Percentiles rank a stretch among this genome's conserved stretches.
These are phyloP conservation scores for Talaromyces albobiverticillius DNA, from an alignment of 2,329 filamentous ascomycete species.

Conservation along the genomic window DNA sequence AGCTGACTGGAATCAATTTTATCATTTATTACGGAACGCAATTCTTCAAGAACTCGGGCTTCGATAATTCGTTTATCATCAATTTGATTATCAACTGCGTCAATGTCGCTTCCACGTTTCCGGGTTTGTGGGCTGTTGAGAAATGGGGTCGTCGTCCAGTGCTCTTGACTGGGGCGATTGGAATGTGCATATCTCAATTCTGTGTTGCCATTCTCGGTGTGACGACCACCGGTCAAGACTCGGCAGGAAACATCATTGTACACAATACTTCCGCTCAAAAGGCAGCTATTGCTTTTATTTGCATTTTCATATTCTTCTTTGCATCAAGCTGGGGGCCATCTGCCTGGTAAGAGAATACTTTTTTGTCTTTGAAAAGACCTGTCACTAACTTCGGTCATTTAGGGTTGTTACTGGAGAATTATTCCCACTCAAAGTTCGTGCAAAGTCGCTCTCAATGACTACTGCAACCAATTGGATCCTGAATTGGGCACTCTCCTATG, in stretches of 20 bases:
- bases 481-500: constrained; percentile 78
- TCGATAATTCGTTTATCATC: constrained; percentile 45
- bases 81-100: constrained; percentile 48
- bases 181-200: constrained; percentile 48
- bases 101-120: constrained; percentile 48
- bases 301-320: constrained; percentile 50
- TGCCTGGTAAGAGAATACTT: constrained; percentile 34
- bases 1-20: constrained; percentile 43
- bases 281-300: constrained; percentile 44
- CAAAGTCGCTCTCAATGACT: constrained; percentile 51
- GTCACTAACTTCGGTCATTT: no score
- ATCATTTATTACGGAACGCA: constrained; percentile 43
- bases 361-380: no score
- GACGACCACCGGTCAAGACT: constrained; percentile 29
- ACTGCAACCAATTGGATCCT: constrained; percentile 56
- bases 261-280: constrained; percentile 36
- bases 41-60: constrained; percentile 40
- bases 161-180: constrained; percentile 41
- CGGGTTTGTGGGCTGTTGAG: constrained; percentile 50
- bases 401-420: constrained; percentile 50
- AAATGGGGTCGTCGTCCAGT: constrained; percentile 46
- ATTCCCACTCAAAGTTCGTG: constrained; percentile 47
- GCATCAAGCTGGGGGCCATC: constrained; percentile 42
- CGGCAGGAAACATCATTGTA: constrained; percentile 32
- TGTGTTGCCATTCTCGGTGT: constrained; percentile 50